Evolutionary conservation across 2,329 filamentous ascomycete species (phyloP), one percentile per base, ranked within the genome.

Genomic region (Neofusicoccum sp.): DNA sequence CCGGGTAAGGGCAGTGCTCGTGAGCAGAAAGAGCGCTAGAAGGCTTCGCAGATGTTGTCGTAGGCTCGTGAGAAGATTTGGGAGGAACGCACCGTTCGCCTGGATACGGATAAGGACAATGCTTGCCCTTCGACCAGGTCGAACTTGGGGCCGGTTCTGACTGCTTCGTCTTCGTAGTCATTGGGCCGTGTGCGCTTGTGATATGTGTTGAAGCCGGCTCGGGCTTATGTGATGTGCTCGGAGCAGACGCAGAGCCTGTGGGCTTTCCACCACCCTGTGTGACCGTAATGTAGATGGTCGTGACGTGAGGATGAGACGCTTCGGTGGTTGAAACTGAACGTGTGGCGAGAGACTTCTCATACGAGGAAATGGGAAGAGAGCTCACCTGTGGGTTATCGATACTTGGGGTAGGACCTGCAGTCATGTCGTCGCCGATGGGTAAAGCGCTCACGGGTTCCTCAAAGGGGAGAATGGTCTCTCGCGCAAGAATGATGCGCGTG

Each of bases 21-120:
- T 7, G 14, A 11, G 51, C 20, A 20, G 7, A 16, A 5, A 6
- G 28, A 24, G 7, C 36, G 24, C 14, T 41, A 30, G 2, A 34
- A 20, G 6, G 49, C 5, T 16, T 26, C 9, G 49, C 9, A 31
- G 49, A 43, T 12, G 51, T 14, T 6, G 14, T 44, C 11, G 51
- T 56, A 26, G 12, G 24, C n/a, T 33, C 43, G 9, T 14, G 14
- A 9, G 26, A 12, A 3, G 33, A 38, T n/a, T 31, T 56, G 8
- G 54, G 54, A 12, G 16, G 20, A 6, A 30, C 34, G 31, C 54
- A 58, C 9, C 24, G n/a, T 26, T 58, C 54, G 12, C 54, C 54
- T 3, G 54, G 54, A 16, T 58, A 58, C 9, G 54, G 54, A 30
- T 45, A 58, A 30, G 54, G 54, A 30, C 54, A 58, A 33, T 58